Percentiles rank a stretch among this genome's conserved stretches.
These are phyloP conservation scores for Zygosaccharomyces pseudorouxii DNA, from an alignment of 805 yeast genomes.

Conservation along the genomic window DNA sequence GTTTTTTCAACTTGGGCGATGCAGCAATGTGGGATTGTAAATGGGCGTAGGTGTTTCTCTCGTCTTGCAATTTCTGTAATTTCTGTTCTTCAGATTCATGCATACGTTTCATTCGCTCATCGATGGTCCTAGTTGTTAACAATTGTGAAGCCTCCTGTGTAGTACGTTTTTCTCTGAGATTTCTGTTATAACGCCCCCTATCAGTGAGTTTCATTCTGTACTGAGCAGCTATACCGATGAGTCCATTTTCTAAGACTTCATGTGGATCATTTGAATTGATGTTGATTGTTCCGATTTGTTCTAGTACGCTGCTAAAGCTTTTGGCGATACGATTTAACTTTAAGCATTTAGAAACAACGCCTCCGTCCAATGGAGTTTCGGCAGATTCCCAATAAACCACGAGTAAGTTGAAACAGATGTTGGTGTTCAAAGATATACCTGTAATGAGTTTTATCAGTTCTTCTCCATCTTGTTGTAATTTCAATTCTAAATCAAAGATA, in stretches of 20 bases:
- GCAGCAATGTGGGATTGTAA: conserved; percentile 29
- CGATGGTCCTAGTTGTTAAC: conserved; percentile 19
- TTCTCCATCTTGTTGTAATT: conserved; percentile 33
- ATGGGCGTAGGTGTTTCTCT: conserved; percentile 29
- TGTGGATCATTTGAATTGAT: conserved; percentile 33
- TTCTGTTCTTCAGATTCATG: conserved; percentile 23
- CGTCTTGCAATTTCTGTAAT: conserved; percentile 14
- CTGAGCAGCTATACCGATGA: conserved; percentile 26
- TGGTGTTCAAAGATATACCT: conserved; percentile 35
- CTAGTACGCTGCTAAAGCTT: conserved; percentile 27
- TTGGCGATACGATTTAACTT: conserved; percentile 31
- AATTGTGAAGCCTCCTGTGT: conserved; percentile 3
- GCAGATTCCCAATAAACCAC: conserved; percentile 41
- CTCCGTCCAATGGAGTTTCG: conserved; percentile 22
- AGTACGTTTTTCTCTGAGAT: conserved; percentile 17
- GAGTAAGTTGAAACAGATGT: conserved; percentile 33
- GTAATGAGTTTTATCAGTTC: conserved; percentile 35
- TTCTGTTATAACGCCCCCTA: conserved; percentile 32
- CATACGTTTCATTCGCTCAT: conserved; percentile 28
- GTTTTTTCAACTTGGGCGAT: conserved; percentile 27
- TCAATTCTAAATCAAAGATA: conserved; percentile 35
- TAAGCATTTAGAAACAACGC: conserved; percentile 17
- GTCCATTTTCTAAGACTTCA: conserved; percentile 27
- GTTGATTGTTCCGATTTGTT: conserved; percentile 28
- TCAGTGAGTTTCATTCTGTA: conserved; percentile 32